These are phyloP conservation scores for Cladosporium colombiae DNA, from an alignment of 2,329 filamentous ascomycete genomes.

Conservation along the genomic window DNA sequence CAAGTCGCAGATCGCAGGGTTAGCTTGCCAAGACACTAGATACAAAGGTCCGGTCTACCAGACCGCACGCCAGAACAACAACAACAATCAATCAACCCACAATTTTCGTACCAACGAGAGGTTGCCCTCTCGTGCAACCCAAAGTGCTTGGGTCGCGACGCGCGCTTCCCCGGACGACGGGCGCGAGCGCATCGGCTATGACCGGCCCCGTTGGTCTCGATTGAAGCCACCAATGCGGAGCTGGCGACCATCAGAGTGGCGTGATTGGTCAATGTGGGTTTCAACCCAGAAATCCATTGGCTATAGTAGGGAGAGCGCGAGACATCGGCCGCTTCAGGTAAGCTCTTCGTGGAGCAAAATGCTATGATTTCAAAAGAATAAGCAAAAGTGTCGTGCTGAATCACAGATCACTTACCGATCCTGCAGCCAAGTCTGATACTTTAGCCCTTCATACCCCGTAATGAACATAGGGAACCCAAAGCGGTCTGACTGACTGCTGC, in stretches of 20 bases:
- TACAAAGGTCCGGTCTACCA: constrained; percentile 3
- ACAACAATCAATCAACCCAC: not conserved
- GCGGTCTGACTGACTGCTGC: not conserved
- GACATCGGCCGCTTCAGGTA: no score
- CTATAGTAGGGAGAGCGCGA: no score
- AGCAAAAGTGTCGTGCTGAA: no score
- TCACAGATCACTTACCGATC: no score
- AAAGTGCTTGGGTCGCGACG: no score
- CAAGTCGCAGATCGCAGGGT: constrained; percentile 12
- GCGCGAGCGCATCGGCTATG: no score
- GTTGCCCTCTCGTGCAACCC: not conserved
- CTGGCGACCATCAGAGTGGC: not conserved
- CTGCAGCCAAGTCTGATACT: no score
- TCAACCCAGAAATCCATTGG: not conserved
- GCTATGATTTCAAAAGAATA: no score
- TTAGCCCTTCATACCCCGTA: not conserved
- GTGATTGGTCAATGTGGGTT: not conserved
- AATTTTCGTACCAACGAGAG: not conserved
- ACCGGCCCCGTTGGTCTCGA: no score
- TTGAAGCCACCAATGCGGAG: not conserved
- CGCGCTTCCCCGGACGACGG: no score
- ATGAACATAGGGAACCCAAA: not conserved
- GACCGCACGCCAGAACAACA: not conserved
- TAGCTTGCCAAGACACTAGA: constrained; percentile 4
- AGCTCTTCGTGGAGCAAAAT: no score